A percentile compares a stretch with the other conserved stretches of the same genome.
Conservation (phyloP, 129 eudicot genomes). For the Flaveria ramosissima region DNA sequence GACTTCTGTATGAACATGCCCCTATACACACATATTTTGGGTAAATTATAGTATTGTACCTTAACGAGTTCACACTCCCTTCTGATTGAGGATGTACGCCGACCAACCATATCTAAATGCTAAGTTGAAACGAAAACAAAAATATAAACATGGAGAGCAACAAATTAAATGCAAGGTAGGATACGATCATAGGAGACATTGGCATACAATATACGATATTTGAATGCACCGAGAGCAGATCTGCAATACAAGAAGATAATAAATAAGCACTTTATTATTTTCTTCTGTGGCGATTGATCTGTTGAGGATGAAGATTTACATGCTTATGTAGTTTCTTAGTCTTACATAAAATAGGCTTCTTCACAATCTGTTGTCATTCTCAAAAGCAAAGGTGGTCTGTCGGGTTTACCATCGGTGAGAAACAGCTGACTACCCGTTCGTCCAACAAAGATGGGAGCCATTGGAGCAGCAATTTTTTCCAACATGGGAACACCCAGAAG, state of each 20-base stretch:
- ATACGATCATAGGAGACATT: constrained; percentile 96
- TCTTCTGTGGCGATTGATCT: background rate
- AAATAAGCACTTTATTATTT: constrained; percentile 21
- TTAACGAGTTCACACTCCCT: constrained; percentile 85
- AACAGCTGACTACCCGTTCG: constrained; percentile 91
- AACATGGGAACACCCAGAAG: constrained; percentile 84
- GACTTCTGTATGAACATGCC: too few species aligned
- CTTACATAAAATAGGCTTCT: constrained; percentile 89
- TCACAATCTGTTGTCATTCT: constrained; percentile 88
- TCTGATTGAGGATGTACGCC: constrained; percentile 98
- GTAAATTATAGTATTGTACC: constrained; percentile 42
- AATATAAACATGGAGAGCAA: background rate
- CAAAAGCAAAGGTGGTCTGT: constrained; percentile 78
- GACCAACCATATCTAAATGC: constrained; percentile 93
- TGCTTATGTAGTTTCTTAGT: background rate
- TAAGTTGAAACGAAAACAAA: constrained; percentile 30
- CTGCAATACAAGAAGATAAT: constrained; percentile 50
- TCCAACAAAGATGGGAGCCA: constrained; percentile 85
- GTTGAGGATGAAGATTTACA: background rate
- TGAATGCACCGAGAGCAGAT: constrained; percentile 88
- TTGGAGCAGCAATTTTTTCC: constrained; percentile 90
- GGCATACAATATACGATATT: constrained; percentile 84
- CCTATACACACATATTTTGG: background rate
- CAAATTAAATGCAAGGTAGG: constrained; percentile 39
- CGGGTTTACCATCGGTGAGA: constrained; percentile 84